These are phyloP conservation scores for Hypomontagnella submonticulosa DNA, from an alignment of 495 filamentous ascomycete genomes.

Conservation along the genomic window DNA sequence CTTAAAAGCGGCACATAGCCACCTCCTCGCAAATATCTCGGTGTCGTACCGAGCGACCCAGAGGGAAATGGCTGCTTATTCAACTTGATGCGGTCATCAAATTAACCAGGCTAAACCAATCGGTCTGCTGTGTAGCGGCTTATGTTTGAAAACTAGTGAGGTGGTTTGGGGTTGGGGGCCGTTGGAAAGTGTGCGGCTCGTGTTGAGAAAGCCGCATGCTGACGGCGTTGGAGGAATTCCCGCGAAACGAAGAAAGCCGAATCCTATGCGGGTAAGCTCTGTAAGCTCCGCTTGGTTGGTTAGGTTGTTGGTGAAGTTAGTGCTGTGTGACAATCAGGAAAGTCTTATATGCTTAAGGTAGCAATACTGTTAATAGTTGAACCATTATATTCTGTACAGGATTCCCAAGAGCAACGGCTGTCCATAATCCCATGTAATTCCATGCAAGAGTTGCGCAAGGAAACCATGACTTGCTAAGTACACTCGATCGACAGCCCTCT, in stretches of 20 bases:
- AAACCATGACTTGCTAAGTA: no score
- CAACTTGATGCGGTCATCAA: constrained; percentile 2
- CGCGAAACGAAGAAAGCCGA: constrained; percentile 1
- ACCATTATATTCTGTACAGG: no score
- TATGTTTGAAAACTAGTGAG: constrained; percentile 5
- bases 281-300: no score
- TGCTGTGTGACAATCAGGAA: no score
- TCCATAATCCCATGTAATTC: no score
- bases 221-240: constrained; percentile 8
- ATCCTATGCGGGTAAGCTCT: constrained; percentile 12
- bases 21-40: constrained; percentile 24
- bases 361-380: no score
- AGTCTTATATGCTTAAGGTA: no score
- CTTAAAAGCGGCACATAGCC: constrained; percentile 32
- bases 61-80: background rate
- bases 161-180: constrained; percentile 3
- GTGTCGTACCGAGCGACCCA: background rate
- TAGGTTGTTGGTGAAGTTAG: background rate
- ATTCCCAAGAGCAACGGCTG: no score
- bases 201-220: constrained; percentile 5
- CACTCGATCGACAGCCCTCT: no score
- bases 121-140: constrained; percentile 1
- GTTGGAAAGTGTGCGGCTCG: constrained; percentile 13
- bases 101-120: constrained; percentile 11
- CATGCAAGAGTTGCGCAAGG: no score